Percentiles rank a stretch among this genome's conserved stretches.
Evolutionary conservation across 2,329 filamentous ascomycete genomes (phyloP).

Genomic region (Talaromyces sp.): DNA sequence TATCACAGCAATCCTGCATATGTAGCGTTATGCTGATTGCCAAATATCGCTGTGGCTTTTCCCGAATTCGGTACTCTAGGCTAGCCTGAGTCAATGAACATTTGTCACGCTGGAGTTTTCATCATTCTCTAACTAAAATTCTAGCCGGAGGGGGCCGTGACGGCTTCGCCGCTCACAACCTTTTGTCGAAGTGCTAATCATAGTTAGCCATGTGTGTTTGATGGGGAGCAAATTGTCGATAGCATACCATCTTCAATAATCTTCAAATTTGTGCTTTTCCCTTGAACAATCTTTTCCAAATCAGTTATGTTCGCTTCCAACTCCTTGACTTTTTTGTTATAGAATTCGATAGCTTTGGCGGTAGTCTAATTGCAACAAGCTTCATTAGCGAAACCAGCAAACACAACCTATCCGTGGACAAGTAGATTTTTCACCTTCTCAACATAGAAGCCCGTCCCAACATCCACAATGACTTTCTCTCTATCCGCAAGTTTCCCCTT

Average conservation of each 20-base stretch:
- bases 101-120: not conserved
- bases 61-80: not conserved
- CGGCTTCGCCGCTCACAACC: slow-evolving; percentile 45
- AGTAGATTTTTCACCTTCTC: slow-evolving; percentile 65
- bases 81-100: not conserved
- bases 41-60: not conserved
- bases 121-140: not conserved
- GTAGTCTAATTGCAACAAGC: slow-evolving; percentile 41
- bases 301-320: slow-evolving; percentile 63
- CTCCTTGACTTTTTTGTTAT: slow-evolving; percentile 64
- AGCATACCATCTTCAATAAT: slow-evolving; percentile 80
- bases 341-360: slow-evolving; percentile 63
- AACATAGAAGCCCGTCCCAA: slow-evolving; percentile 90
- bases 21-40: not conserved
- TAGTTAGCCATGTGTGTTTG: slow-evolving; percentile 21
- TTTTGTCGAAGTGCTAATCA: slow-evolving; percentile 45
- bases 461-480: slow-evolving; percentile 79
- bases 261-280: slow-evolving; percentile 79
- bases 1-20: not conserved
- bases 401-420: not conserved
- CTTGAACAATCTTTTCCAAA: slow-evolving; percentile 64
- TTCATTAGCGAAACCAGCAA: not conserved
- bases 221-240: not conserved
- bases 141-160: slow-evolving; percentile 28
- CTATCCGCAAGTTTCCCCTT: slow-evolving; percentile 72